Percentiles rank a stretch among this genome's conserved stretches.
phyloP scores from a whole-genome alignment of 371 early-diverging fungal genomes.

The Haplosporangium sp. region DNA sequence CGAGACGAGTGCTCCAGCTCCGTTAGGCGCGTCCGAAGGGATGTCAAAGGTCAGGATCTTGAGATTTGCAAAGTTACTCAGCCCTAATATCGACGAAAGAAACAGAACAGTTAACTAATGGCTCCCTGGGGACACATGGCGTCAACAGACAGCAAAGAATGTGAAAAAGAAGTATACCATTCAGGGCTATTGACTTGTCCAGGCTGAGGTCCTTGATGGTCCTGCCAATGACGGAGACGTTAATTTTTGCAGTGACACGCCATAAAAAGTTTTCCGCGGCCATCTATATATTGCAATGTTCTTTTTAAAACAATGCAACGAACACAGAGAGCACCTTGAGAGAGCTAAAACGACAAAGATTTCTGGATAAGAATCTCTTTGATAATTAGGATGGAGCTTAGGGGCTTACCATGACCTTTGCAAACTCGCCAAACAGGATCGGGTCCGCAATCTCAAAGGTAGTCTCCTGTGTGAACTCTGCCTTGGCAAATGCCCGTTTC shows the following conservation, averaged over 20 bases:
- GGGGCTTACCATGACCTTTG: constrained; percentile 41
- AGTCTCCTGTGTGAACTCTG: constrained; percentile 27
- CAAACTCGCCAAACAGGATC: constrained; percentile 42
- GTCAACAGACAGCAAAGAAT: not conserved
- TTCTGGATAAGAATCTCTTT: too few relatives aligned
- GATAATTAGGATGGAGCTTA: not conserved
- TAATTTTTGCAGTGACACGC: constrained; percentile 24
- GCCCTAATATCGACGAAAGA: constrained; percentile 16
- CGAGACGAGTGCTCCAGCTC: constrained; percentile 29
- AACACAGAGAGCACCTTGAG: too few relatives aligned
- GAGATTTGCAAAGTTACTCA: constrained; percentile 36
- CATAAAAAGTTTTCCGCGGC: constrained; percentile 33
- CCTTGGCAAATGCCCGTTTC: constrained; percentile 32
- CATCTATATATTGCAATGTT: constrained; percentile 17
- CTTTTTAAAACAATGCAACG: too few relatives aligned
- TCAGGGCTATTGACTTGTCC: constrained; percentile 25
- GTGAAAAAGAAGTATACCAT: constrained; percentile 16
- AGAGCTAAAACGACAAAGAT: too few relatives aligned
- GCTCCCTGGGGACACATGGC: not conserved
- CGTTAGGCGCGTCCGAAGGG: constrained; percentile 41
- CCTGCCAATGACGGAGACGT: constrained; percentile 37
- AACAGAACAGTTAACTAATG: not conserved
- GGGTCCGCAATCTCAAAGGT: constrained; percentile 41
- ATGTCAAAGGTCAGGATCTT: constrained; percentile 39
- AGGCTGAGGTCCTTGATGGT: constrained; percentile 37